Evolutionary conservation across 768 basidiomycete species (phyloP).

Genomic region (Gymnopilus junonius): DNA sequence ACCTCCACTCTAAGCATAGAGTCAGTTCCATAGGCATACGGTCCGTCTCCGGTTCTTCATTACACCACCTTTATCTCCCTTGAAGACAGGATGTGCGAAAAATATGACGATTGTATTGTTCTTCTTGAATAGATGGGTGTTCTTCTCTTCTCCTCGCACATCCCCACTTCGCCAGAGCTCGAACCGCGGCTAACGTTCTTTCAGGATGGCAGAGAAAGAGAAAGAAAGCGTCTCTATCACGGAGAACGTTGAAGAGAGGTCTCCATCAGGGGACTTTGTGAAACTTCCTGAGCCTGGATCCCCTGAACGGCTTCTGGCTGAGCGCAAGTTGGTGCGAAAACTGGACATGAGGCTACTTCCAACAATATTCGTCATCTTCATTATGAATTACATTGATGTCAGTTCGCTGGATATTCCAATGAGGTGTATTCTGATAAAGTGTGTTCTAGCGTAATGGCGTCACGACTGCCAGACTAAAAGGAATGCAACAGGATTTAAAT

Average conservation of each 20-base stretch:
- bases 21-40: not conserved
- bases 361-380: constrained; percentile 59
- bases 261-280: not conserved
- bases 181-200: not conserved
- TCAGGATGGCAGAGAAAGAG: constrained; percentile 21
- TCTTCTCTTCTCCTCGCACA: not conserved
- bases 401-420: constrained; percentile 12
- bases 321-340: constrained; percentile 53
- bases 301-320: constrained; percentile 39
- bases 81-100: constrained; percentile 6
- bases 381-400: constrained; percentile 76
- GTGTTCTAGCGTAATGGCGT: constrained; percentile 48
- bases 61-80: constrained; percentile 8
- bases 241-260: constrained; percentile 1
- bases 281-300: constrained; percentile 23
- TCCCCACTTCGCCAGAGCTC: not conserved
- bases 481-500: constrained; percentile 51
- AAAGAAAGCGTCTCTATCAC: constrained; percentile 4
- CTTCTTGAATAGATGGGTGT: not conserved
- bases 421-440: not conserved
- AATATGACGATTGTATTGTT: not conserved
- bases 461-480: constrained; percentile 54
- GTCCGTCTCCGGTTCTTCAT: not conserved
- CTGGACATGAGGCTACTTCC: constrained; percentile 62
- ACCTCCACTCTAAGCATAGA: not conserved